Conservation (phyloP, 495 filamentous ascomycete species). For the Cetradonia linearis region DNA sequence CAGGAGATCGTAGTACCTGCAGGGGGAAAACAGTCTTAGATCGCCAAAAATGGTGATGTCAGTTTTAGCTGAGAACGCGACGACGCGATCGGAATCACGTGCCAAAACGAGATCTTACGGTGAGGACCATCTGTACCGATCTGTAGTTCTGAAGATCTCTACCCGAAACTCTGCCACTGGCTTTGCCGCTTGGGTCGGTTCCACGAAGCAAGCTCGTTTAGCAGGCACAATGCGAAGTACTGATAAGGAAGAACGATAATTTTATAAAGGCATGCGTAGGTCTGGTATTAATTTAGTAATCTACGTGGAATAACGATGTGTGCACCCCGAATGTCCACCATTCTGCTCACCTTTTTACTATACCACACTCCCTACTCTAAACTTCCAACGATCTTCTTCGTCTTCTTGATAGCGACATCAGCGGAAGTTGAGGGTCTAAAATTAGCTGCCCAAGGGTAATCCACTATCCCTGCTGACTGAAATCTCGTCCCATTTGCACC, state of each 20-base stretch:
- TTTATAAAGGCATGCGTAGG: background rate
- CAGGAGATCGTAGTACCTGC: background rate
- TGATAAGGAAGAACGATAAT: no score
- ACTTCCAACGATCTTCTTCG: background rate
- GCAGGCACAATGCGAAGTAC: no score
- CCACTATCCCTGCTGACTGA: background rate
- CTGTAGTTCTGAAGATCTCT: no score
- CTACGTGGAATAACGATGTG: background rate
- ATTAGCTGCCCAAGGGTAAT: background rate
- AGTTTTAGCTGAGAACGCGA: background rate
- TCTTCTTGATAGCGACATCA: background rate
- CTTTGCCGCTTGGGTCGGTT: no score
- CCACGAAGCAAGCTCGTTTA: no score
- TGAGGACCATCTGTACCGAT: constrained; percentile 8
- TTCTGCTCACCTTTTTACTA: background rate
- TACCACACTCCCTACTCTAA: background rate
- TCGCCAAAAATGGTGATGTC: constrained; percentile 2
- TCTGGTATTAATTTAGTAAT: no score
- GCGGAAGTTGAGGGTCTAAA: background rate
- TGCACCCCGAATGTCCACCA: background rate
- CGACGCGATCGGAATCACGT: constrained; percentile 8
- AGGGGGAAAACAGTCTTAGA: background rate
- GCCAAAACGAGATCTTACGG: constrained; percentile 10
- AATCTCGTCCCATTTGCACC: background rate
- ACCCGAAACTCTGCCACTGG: no score